Evolutionary conservation across 768 basidiomycete species (phyloP), one percentile per base, ranked within the genome.

Genomic region (Leccinellum albellum): DNA sequence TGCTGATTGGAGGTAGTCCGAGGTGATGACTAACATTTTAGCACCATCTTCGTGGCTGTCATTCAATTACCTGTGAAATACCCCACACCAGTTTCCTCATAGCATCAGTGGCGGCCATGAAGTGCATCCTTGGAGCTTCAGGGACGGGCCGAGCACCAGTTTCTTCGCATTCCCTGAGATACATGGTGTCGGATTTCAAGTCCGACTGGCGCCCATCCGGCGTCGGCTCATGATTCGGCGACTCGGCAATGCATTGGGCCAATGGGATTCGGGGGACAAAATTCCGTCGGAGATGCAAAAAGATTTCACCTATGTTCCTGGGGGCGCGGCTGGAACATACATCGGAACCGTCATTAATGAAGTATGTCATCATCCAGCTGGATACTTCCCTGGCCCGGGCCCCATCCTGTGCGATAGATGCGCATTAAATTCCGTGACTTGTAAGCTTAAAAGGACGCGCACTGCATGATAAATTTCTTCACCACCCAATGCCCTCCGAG

Each of bases 401-500:
- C 35, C 28, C 42, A 28, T 28, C 40, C 46, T 29, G 6, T 48
- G 1, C 2, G 10, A 20, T 15, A 42, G 9, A 24, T 26, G 26
- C 50, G 23, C 32, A 33, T 28, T 7, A 24, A 33, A 13, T 6
- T 21, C 26, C 37, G 17, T 23, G 17, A 49, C n/a, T 49, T 49
- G 17, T 23, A 46, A 46, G 23, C 51, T 50, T 55, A 51, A 64
- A 56, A 53, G 37, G 13, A 28, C 24, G 32, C 15, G n/a, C 17
- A 26, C 21, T 9, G 37, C 35, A 35, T 23, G 15, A 15, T 13
- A 50, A 3, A 15, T 15, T 37, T 31, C 51, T 20, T 47, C 3
- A 20, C 12, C 17, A 15, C 35, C 35, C 35, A 56, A 66, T 66
- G 60, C 24, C 31, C 51, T 48, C 53, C n/a, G 60, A 64, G 13